These are phyloP conservation scores for Paraphoma sp. DNA, from an alignment of 2,329 filamentous ascomycete genomes.

Conservation along the genomic window DNA sequence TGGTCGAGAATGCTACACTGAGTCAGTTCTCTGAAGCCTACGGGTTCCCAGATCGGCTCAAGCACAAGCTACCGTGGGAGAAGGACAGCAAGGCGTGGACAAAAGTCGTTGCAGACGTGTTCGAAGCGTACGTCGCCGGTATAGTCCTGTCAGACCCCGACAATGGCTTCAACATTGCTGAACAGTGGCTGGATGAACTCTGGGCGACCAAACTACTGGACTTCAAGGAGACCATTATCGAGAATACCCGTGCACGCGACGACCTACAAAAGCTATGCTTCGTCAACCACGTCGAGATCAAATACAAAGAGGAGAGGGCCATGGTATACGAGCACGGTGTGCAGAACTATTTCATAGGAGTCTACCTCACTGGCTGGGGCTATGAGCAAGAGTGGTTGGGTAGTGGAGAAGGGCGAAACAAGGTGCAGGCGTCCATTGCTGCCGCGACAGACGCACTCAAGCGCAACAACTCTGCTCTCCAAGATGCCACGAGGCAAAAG, in stretches of 20 bases:
- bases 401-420: slow-evolving; percentile 68
- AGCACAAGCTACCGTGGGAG: slow-evolving; percentile 52
- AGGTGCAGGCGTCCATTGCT: slow-evolving; percentile 72
- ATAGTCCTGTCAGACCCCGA: slow-evolving; percentile 71
- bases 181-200: slow-evolving; percentile 75
- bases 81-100: slow-evolving; percentile 46
- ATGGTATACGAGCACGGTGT: slow-evolving; percentile 61
- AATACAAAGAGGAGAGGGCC: slow-evolving; percentile 58
- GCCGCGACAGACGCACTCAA: slow-evolving; percentile 70
- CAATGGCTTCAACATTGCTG: slow-evolving; percentile 66
- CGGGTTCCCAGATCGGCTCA: slow-evolving; percentile 69
- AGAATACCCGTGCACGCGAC: slow-evolving; percentile 49
- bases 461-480: slow-evolving; percentile 39
- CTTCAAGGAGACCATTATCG: slow-evolving; percentile 39
- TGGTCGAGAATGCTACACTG: slow-evolving; percentile 83
- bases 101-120: slow-evolving; percentile 85
- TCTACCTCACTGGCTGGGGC: slow-evolving; percentile 73
- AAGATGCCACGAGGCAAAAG: slow-evolving; percentile 28
- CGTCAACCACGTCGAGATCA: slow-evolving; percentile 43
- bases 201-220: slow-evolving; percentile 62
- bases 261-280: slow-evolving; percentile 47
- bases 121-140: slow-evolving; percentile 88
- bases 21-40: slow-evolving; percentile 74
- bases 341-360: slow-evolving; percentile 67
- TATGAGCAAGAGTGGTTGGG: slow-evolving; percentile 68